A percentile compares a stretch with the other conserved stretches of the same genome.
phyloP scores from a whole-genome alignment of 345 rosid genomes.

The Populus alba region DNA sequence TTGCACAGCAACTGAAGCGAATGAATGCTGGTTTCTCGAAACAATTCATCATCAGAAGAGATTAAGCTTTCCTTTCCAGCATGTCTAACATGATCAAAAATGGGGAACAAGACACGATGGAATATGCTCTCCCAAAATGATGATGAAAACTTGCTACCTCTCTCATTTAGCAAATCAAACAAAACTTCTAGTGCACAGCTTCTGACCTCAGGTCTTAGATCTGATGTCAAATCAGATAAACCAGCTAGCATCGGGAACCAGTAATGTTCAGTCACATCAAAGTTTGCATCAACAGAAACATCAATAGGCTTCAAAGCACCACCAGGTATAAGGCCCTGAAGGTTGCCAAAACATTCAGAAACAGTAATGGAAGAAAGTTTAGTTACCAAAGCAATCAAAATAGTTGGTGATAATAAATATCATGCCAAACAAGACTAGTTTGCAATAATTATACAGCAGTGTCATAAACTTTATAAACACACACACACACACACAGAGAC shows the following conservation, averaged over 20 bases:
- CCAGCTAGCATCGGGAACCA: conserved; percentile 97
- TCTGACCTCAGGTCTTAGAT: conserved; percentile 77
- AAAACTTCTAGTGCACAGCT: conserved; percentile 89
- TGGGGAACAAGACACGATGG: conserved; percentile 87
- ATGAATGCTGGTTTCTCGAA: conserved; percentile 88
- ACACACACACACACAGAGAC: background rate
- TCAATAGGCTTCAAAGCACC: conserved; percentile 74
- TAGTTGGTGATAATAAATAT: background rate
- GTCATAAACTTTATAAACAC: background rate
- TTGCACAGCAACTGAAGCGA: conserved; percentile 88
- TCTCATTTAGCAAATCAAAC: conserved; percentile 87
- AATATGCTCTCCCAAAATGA: conserved; percentile 95
- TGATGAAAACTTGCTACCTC: conserved; percentile 79
- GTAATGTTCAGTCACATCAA: conserved; percentile 86
- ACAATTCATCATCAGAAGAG: conserved; percentile 72
- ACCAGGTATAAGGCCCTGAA: conserved; percentile 83
- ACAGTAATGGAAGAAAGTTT: conserved; percentile 1
- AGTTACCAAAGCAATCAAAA: background rate
- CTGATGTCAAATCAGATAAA: conserved; percentile 84
- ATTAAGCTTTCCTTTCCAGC: conserved; percentile 74
- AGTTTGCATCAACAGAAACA: conserved; percentile 43
- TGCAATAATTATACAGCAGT: background rate
- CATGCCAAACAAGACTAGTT: background rate
- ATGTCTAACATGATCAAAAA: conserved; percentile 86
- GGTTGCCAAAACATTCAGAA: conserved; percentile 19